Conservation (phyloP, 148 eudicot species). For the Vaccinium macrocarpon region DNA sequence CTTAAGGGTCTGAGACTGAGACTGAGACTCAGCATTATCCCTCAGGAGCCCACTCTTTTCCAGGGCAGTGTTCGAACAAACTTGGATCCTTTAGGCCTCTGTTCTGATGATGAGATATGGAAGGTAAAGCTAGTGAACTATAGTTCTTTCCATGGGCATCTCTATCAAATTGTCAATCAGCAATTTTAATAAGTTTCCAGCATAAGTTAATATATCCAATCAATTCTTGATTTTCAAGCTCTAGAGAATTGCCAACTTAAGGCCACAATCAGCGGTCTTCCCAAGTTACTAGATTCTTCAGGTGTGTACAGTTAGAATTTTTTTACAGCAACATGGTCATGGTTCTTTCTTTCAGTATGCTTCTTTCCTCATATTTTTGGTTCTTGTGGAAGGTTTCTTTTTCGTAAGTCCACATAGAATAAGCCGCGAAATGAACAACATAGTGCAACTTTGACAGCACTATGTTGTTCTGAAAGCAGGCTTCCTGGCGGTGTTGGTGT, state of each 20-base stretch:
- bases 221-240: conserved; percentile 34
- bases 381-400: background rate
- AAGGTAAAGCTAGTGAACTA: conserved; percentile 33
- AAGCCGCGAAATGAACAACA: background rate
- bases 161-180: background rate
- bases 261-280: conserved; percentile 49
- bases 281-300: conserved; percentile 54
- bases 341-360: conserved; percentile 68
- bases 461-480: background rate
- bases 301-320: conserved; percentile 30
- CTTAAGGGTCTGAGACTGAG: conserved; percentile 51
- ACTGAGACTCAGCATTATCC: conserved; percentile 61
- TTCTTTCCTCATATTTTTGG: conserved; percentile 11
- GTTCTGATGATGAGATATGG: conserved; percentile 65
- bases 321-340: conserved; percentile 58
- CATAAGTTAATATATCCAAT: background rate
- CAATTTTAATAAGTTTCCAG: background rate
- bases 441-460: background rate
- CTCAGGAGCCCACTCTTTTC: conserved; percentile 77
- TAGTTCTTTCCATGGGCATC: background rate
- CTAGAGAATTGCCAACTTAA: conserved; percentile 76
- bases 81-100: conserved; percentile 59
- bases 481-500: background rate
- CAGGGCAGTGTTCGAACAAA: conserved; percentile 58
- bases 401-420: background rate